These are phyloP conservation scores for Abrus precatorius DNA, from an alignment of 306 rosid genomes.

Conservation along the genomic window DNA sequence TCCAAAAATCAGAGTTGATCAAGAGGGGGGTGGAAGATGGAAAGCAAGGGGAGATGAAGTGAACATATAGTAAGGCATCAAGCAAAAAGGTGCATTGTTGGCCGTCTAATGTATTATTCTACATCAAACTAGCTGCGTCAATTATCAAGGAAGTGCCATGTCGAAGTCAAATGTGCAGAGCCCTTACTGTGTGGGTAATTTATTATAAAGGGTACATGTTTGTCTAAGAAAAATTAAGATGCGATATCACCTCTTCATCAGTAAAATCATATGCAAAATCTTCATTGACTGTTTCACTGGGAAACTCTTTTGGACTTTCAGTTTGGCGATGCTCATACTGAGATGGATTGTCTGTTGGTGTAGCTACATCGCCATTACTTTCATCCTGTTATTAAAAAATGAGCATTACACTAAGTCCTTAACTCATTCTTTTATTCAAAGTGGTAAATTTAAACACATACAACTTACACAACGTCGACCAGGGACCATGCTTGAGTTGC, in stretches of 20 bases:
- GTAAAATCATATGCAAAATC: conserved; percentile 66
- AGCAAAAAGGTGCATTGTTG: conserved; percentile 3
- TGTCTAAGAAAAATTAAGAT: conserved; percentile 21
- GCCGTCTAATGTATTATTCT: neutral
- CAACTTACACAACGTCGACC: conserved; percentile 99
- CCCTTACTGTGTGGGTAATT: neutral
- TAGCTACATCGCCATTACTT: conserved; percentile 58
- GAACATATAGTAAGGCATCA: conserved; percentile 2
- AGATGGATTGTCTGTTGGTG: conserved; percentile 52
- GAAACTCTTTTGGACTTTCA: conserved; percentile 49
- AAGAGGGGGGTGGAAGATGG: neutral
- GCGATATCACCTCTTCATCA: conserved; percentile 77
- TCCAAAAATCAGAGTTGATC: conserved; percentile 1
- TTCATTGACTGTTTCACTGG: conserved; percentile 54
- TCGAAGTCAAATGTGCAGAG: conserved; percentile 1
- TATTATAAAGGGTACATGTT: neutral
- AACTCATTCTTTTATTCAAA: conserved; percentile 56
- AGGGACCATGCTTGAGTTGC: conserved; percentile 49
- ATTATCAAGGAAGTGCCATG: conserved; percentile 2
- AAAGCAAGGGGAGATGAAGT: conserved; percentile 1
- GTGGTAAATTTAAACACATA: conserved; percentile 82
- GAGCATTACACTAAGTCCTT: conserved; percentile 61
- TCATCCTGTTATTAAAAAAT: conserved; percentile 64
- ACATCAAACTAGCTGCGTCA: neutral
- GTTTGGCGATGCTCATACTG: conserved; percentile 54